Evolutionary conservation across 2,329 filamentous ascomycete species (phyloP).

Genomic region (Atkinsonella hypoxylon): DNA sequence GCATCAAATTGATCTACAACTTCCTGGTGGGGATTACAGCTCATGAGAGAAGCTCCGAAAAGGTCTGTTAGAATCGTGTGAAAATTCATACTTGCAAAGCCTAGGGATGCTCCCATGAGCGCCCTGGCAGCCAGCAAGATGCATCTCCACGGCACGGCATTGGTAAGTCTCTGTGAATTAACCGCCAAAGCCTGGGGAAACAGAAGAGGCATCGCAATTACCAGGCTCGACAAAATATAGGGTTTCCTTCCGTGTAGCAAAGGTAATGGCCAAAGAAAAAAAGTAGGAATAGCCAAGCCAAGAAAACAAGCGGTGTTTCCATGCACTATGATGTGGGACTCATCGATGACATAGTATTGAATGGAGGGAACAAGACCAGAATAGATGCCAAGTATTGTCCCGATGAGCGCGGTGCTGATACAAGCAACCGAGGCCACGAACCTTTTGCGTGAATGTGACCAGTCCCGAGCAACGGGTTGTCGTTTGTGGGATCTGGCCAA

Average conservation of each 20-base stretch:
- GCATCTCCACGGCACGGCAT: constrained; percentile 42
- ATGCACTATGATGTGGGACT: constrained; percentile 53
- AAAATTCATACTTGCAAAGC: constrained; percentile 69
- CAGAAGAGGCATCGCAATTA: constrained; percentile 58
- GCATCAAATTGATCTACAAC: constrained; percentile 55
- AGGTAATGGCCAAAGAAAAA: constrained; percentile 63
- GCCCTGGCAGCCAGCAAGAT: constrained; percentile 51
- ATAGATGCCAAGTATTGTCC: constrained; percentile 62
- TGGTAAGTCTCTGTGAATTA: constrained; percentile 41
- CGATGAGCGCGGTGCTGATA: constrained; percentile 59
- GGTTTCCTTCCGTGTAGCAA: constrained; percentile 66
- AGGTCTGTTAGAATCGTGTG: constrained; percentile 60
- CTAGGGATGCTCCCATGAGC: constrained; percentile 56
- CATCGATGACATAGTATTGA: constrained; percentile 63
- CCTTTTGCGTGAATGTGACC: constrained; percentile 54
- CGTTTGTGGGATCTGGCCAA: constrained; percentile 42
- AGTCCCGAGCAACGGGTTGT: constrained; percentile 61
- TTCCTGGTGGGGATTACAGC: constrained; percentile 60
- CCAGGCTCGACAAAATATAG: constrained; percentile 58
- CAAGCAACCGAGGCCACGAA: constrained; percentile 59
- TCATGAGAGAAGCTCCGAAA: constrained; percentile 66
- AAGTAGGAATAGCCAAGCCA: constrained; percentile 56
- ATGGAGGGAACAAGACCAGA: constrained; percentile 68
- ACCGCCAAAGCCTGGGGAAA: constrained; percentile 65
- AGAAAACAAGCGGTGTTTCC: constrained; percentile 65